phyloP scores from a whole-genome alignment of 2,329 filamentous ascomycete genomes.

The Didymella segeticola region DNA sequence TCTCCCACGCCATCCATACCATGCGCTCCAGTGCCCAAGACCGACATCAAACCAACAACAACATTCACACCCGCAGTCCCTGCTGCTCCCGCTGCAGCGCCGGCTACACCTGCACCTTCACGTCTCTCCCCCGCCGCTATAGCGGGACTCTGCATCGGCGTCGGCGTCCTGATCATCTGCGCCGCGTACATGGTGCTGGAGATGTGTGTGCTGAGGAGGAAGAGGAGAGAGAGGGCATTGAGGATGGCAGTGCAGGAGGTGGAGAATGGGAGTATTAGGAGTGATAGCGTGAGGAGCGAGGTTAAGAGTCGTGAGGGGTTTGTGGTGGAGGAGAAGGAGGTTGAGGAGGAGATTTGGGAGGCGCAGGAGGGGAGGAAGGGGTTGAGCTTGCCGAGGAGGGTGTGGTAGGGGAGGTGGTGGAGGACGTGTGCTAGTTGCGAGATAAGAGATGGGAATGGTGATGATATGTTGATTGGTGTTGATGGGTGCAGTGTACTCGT shows the following conservation, averaged over 20 bases:
- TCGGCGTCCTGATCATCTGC: not conserved
- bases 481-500: too few relatives aligned
- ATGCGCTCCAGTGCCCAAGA: not conserved
- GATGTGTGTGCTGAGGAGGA: constrained; percentile 25
- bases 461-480: not conserved
- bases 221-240: constrained; percentile 25
- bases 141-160: not conserved
- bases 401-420: constrained; percentile 2
- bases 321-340: constrained; percentile 33
- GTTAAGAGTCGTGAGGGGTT: constrained; percentile 30
- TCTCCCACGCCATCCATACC: not conserved
- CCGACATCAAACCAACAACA: not conserved
- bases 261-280: constrained; percentile 19
- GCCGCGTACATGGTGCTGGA: not conserved
- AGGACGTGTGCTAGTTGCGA: not conserved
- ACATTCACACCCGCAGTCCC: not conserved
- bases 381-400: constrained; percentile 31
- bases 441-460: not conserved
- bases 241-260: constrained; percentile 30
- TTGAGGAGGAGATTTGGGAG: constrained; percentile 24
- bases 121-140: not conserved
- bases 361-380: constrained; percentile 26
- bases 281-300: not conserved
- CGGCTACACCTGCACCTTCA: not conserved
- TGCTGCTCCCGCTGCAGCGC: not conserved